Conservation (phyloP, 768 basidiomycete genomes). For the Termitomyces bulborhizus region DNA sequence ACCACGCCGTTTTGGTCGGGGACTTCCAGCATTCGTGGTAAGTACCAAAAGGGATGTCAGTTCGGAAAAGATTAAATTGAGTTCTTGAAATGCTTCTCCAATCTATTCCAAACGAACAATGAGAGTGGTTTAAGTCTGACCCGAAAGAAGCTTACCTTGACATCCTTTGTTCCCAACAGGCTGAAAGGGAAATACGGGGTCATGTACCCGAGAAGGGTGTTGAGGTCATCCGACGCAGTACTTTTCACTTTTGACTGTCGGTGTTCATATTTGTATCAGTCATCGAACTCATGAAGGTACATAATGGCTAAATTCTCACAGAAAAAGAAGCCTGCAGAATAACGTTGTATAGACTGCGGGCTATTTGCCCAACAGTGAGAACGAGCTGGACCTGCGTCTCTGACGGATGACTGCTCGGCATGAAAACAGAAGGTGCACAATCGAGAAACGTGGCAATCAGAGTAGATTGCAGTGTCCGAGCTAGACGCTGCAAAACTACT, state of each 20-base stretch:
- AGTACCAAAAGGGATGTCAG: conserved; percentile 60
- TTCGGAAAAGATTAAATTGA: conserved; percentile 77
- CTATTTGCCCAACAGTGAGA: conserved; percentile 49
- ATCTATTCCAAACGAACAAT: conserved; percentile 31
- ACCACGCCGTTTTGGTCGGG: conserved; percentile 16
- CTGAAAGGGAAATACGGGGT: conserved; percentile 80
- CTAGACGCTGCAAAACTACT: conserved; percentile 45
- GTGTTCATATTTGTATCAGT: conserved; percentile 5
- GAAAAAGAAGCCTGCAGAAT: conserved; percentile 38
- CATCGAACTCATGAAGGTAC: background rate
- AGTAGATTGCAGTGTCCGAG: conserved; percentile 69
- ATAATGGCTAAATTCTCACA: conserved; percentile 23
- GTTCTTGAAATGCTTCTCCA: conserved; percentile 60
- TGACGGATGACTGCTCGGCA: conserved; percentile 51
- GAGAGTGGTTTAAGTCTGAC: background rate
- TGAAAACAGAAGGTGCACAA: conserved; percentile 76
- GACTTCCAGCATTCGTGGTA: conserved; percentile 18
- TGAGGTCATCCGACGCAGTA: conserved; percentile 41
- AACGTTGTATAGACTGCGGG: conserved; percentile 51
- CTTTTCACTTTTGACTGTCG: conserved; percentile 18
- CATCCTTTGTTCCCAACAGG: conserved; percentile 40
- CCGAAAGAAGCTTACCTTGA: conserved; percentile 38
- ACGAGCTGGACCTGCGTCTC: conserved; percentile 60
- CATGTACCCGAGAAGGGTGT: conserved; percentile 64
- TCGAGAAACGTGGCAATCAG: conserved; percentile 85